Conservation (phyloP, 805 yeast species). For the Pichia gijzeniarum region DNA sequence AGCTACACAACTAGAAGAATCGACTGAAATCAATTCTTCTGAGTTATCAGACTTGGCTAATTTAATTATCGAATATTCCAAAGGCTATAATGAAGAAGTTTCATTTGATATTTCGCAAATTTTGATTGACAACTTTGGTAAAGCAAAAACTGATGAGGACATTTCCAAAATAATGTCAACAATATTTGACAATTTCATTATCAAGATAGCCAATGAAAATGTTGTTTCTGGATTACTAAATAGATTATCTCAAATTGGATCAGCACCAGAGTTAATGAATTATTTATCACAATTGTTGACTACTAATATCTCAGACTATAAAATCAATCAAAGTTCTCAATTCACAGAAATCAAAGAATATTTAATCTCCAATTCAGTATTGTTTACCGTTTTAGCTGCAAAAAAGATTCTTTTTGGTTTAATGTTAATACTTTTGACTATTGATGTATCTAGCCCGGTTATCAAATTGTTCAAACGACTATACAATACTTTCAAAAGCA, state of each 20-base stretch:
- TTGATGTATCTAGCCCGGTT: slow-evolving; percentile 28
- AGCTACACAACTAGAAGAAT: not conserved
- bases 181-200: slow-evolving; percentile 38
- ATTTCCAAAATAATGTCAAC: slow-evolving; percentile 32
- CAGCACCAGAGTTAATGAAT: slow-evolving; percentile 30
- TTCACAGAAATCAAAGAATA: slow-evolving; percentile 24
- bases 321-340: slow-evolving; percentile 16
- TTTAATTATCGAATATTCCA: slow-evolving; percentile 9
- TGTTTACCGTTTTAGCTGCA: slow-evolving; percentile 16
- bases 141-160: slow-evolving; percentile 27
- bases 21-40: not conserved
- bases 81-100: slow-evolving; percentile 34
- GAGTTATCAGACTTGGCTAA: slow-evolving; percentile 5
- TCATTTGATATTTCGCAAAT: slow-evolving; percentile 30
- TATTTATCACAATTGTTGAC: slow-evolving; percentile 29
- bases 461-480: slow-evolving; percentile 19
- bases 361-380: slow-evolving; percentile 18
- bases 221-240: slow-evolving; percentile 34
- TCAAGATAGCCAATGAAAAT: slow-evolving; percentile 34
- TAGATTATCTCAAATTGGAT: slow-evolving; percentile 16
- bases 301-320: slow-evolving; percentile 16
- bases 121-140: slow-evolving; percentile 17
- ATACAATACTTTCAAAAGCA: slow-evolving; percentile 12
- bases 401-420: slow-evolving; percentile 22
- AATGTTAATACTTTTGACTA: slow-evolving; percentile 25